Conservation (phyloP, 2,329 filamentous ascomycete genomes). For the Diaporthe sp. region DNA sequence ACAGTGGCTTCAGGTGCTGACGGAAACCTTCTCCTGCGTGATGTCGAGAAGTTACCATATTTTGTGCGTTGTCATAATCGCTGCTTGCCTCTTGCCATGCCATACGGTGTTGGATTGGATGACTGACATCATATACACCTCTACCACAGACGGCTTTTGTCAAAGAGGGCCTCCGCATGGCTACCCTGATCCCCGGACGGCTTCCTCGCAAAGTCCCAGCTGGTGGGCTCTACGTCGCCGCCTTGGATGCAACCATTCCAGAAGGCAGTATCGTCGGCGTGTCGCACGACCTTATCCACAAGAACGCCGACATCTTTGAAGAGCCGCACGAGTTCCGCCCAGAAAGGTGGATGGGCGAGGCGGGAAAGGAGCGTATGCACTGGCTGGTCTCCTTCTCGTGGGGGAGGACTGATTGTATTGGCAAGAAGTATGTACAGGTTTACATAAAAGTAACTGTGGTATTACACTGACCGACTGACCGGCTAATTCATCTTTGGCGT, state of each 20-base stretch:
- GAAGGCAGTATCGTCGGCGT: neutral
- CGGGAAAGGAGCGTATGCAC: neutral
- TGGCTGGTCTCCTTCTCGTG: neutral
- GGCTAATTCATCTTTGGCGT: no score
- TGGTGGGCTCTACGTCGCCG: neutral
- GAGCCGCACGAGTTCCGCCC: neutral
- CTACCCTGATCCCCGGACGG: neutral
- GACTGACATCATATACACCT: no score
- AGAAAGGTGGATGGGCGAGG: neutral
- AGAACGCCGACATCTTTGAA: neutral
- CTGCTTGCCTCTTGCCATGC: no score
- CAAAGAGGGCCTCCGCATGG: neutral
- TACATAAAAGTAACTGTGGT: neutral
- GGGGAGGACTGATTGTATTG: neutral
- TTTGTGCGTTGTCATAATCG: no score
- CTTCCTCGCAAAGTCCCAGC: neutral
- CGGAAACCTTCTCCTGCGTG: no score
- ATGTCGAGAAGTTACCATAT: no score
- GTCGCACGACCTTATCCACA: neutral
- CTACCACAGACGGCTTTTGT: neutral
- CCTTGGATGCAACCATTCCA: neutral
- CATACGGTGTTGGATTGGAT: no score
- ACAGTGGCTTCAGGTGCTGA: no score
- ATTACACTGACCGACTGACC: neutral
- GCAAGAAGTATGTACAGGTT: neutral